These are phyloP conservation scores for Fusarium odoratissimum DNA, from an alignment of 2,329 filamentous ascomycete species.

Conservation along the genomic window DNA sequence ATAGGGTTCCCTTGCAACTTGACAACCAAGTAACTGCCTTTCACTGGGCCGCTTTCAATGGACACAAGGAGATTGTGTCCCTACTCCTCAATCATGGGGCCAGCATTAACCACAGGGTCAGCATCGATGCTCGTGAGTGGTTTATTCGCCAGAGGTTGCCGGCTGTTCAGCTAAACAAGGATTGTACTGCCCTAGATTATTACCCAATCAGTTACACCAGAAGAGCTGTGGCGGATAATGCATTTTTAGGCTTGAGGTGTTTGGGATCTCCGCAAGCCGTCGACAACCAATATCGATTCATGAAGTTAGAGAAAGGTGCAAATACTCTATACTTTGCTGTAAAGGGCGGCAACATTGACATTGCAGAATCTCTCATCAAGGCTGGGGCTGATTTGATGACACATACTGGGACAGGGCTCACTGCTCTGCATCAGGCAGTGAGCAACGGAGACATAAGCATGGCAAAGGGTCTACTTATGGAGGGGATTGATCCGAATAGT, in stretches of 20 bases:
- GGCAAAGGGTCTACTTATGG: neutral
- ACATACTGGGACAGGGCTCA: neutral
- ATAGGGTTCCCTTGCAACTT: neutral
- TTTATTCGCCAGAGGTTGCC: fast-evolving
- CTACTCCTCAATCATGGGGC: neutral
- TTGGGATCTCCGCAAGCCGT: neutral
- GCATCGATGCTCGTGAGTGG: neutral
- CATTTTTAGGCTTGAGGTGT: neutral
- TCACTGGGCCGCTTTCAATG: slow-evolving; percentile 4
- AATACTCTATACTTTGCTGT: slow-evolving; percentile 25
- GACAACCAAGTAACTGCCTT: slow-evolving; percentile 5
- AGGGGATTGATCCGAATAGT: neutral
- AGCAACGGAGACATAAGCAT: neutral
- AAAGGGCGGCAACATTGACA: neutral
- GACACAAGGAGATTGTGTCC: neutral
- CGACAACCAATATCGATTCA: neutral
- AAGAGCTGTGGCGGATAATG: neutral
- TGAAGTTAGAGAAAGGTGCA: slow-evolving; percentile 1
- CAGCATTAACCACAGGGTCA: slow-evolving; percentile 10
- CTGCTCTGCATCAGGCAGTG: slow-evolving; percentile 19
- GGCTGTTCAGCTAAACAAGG: too few relatives aligned
- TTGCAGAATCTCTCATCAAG: neutral
- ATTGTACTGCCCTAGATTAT: too few relatives aligned
- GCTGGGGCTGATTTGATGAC: neutral
- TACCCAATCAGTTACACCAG: neutral